Evolutionary conservation across 164 flowering plant species (phyloP).

Genomic region (Nymphaea colorata): DNA sequence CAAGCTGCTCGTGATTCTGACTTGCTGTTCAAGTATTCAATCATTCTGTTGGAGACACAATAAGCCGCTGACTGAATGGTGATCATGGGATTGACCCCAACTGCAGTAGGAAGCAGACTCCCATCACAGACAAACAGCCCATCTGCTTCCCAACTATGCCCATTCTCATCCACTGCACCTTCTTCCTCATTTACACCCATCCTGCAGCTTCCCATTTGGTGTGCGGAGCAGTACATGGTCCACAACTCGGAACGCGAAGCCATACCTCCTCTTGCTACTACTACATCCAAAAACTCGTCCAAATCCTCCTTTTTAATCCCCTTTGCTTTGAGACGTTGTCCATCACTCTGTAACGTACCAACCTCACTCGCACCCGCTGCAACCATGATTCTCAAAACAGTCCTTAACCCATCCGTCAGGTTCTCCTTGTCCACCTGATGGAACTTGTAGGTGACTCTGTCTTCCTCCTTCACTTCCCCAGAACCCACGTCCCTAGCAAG

Average conservation of each 20-base stretch:
- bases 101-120: constrained; percentile 31
- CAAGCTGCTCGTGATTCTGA: background rate
- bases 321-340: constrained; percentile 19
- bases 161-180: constrained; percentile 33
- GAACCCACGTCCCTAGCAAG: constrained; percentile 26
- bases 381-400: constrained; percentile 23
- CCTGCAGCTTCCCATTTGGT: constrained; percentile 39
- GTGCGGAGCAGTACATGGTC: constrained; percentile 21
- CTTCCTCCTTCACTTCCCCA: constrained; percentile 23
- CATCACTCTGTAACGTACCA: constrained; percentile 26
- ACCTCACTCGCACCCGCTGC: constrained; percentile 42
- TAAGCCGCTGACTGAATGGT: constrained; percentile 36
- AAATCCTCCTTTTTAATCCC: constrained; percentile 23
- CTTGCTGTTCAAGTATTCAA: constrained; percentile 5
- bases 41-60: constrained; percentile 24
- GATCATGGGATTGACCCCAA: constrained; percentile 41
- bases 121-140: constrained; percentile 31
- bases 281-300: constrained; percentile 23
- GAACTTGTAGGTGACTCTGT: constrained; percentile 18
- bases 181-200: constrained; percentile 24
- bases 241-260: constrained; percentile 14
- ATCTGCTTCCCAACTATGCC: constrained; percentile 45
- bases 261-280: constrained; percentile 11
- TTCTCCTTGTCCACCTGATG: constrained; percentile 19
- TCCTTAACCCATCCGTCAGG: constrained; percentile 17